phyloP scores from a whole-genome alignment of 768 basidiomycete species.

The Gelatoporia subvermispora region DNA sequence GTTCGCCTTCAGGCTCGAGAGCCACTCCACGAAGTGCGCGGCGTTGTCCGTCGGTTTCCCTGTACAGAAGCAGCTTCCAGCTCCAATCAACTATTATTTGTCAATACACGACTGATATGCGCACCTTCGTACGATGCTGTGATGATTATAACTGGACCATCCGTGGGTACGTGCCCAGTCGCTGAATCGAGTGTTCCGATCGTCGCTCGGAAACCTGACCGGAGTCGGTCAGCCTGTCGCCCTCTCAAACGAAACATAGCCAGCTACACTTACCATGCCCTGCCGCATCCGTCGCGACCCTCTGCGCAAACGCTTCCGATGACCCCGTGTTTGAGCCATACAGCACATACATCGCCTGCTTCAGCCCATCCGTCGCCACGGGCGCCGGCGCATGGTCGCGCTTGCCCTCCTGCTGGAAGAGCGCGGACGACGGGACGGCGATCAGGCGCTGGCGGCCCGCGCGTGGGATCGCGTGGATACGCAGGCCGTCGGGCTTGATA shows the following conservation, averaged over 20 bases:
- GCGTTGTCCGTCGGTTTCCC: slow-evolving; percentile 48
- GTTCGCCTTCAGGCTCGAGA: slow-evolving; percentile 24
- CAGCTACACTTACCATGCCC: slow-evolving; percentile 26
- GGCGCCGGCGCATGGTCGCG: neutral
- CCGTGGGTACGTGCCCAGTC: slow-evolving; percentile 30
- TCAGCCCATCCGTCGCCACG: slow-evolving; percentile 2
- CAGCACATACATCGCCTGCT: slow-evolving; percentile 31
- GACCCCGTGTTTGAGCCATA: slow-evolving; percentile 46
- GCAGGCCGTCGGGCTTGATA: slow-evolving; percentile 40
- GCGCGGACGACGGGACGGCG: slow-evolving; percentile 11
- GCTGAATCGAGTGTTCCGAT: slow-evolving; percentile 38
- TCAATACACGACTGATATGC: neutral
- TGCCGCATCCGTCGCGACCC: slow-evolving; percentile 34
- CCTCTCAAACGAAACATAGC: neutral
- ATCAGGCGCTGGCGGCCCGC: slow-evolving; percentile 15
- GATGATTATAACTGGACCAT: slow-evolving; percentile 40
- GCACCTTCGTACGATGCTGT: slow-evolving; percentile 45
- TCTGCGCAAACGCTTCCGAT: slow-evolving; percentile 42
- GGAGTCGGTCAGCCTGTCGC: neutral
- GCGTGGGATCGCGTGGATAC: slow-evolving; percentile 35
- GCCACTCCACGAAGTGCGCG: slow-evolving; percentile 37
- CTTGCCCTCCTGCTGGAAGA: neutral
- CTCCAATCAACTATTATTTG: neutral
- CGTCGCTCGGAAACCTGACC: slow-evolving; percentile 32
- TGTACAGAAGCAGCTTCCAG: slow-evolving; percentile 14